Base-by-base conservation (phyloP, 108 stramenopile species). In the Pseudonitzschia multiseries region DNA sequence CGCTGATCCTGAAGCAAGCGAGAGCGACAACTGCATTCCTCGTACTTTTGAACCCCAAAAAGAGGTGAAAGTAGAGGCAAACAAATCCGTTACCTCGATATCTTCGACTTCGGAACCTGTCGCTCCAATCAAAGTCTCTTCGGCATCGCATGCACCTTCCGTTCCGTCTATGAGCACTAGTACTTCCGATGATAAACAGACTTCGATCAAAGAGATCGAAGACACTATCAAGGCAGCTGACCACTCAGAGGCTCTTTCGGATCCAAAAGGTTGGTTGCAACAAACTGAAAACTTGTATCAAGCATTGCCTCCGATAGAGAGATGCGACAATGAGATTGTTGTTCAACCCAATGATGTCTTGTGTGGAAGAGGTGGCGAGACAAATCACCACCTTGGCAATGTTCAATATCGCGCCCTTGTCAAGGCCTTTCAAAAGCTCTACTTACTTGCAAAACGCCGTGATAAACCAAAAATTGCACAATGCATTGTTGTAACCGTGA, bases 321-420 rank as follows among this genome's bases (percentile, higher is more conserved):
- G 12, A 8, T 50, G 21, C 28, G 24, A 27, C 46, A 64, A 46
- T 26, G 65, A 68, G 14, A 46, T 73, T 0, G 71, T 78, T 41
- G 75, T 80, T 4, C 73, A 74, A 59, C 61, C 46, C 22, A 52
- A 87, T 73, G 89, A 93, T 69, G 89, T 89, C 27, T 81, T 92
- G 28, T 92, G 87, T 69, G 88, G 88, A 42, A 80, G 88, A 6
- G 92, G 92, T 17, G 92, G 92, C 2, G 92, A 89, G 41, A 91
- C 92, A 65, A 93, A 93, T 54, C 86, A 89, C 41, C 92, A 89
- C 53, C 80, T 81, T 24, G 93, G 93, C 2, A 93, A 93, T 69
- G 73, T 89, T n/a, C 53, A 71, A 29, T 93, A 90, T 68, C 87
- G 93, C 14, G 36, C 68, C 21, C 79, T 84, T 15, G 87, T 88